Evolutionary conservation across 1,139 yeast species (phyloP).

Genomic region (Candida labiduridarum): DNA sequence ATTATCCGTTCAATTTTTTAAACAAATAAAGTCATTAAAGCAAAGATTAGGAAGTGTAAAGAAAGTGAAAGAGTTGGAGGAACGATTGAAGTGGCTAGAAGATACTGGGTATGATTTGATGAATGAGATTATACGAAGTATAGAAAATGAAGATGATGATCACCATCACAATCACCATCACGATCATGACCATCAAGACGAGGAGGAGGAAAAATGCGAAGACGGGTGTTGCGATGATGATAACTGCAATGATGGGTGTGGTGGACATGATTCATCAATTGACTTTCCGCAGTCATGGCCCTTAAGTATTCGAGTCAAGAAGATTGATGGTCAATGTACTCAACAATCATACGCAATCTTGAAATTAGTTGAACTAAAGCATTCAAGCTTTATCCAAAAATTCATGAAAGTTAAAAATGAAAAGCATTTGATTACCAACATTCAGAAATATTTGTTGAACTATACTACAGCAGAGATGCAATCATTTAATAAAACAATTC

Average conservation of each 20-base stretch:
- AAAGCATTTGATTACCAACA: constrained; percentile 10
- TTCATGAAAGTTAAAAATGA: constrained; percentile 12
- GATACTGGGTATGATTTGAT: constrained; percentile 49
- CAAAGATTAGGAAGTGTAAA: constrained; percentile 22
- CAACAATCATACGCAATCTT: constrained; percentile 30
- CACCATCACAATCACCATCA: constrained; percentile 14
- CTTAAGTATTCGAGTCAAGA: constrained; percentile 24
- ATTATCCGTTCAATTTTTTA: constrained; percentile 54
- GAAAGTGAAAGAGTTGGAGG: constrained; percentile 32
- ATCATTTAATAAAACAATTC: constrained; percentile 19
- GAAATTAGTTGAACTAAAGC: constrained; percentile 28
- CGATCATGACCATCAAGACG: constrained; percentile 18
- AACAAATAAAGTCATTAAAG: constrained; percentile 37
- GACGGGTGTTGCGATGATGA: neutral
- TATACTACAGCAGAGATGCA: constrained; percentile 15
- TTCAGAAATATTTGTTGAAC: constrained; percentile 14
- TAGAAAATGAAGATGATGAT: constrained; percentile 13
- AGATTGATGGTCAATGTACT: constrained; percentile 27
- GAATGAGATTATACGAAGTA: constrained; percentile 34
- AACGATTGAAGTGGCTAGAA: constrained; percentile 67
- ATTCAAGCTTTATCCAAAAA: constrained; percentile 24
- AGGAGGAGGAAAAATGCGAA: neutral
- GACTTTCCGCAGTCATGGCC: constrained; percentile 35
- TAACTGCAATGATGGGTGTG: constrained; percentile 16
- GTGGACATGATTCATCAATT: constrained; percentile 18